Conservation (phyloP, 805 yeast genomes). For the Teunomyces tritomae region DNA sequence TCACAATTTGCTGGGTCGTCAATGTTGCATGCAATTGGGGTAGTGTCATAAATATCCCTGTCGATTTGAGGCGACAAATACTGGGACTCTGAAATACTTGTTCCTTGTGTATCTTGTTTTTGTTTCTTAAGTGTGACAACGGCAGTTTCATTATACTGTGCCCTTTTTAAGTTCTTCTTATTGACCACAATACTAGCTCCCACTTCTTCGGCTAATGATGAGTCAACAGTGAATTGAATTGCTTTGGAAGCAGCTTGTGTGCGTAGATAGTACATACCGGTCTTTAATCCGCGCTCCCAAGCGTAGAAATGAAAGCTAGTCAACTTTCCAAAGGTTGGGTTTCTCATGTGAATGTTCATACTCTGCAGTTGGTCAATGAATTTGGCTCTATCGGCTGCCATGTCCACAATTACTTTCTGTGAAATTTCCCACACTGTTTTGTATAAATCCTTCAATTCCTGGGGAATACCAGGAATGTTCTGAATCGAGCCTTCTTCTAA, state of each 20-base stretch:
- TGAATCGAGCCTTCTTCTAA: slow-evolving; percentile 85
- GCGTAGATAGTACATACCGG: slow-evolving; percentile 40
- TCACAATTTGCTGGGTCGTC: slow-evolving; percentile 20
- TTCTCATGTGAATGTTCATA: slow-evolving; percentile 38
- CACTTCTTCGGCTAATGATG: slow-evolving; percentile 19
- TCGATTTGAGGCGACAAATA: slow-evolving; percentile 9
- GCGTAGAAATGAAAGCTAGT: slow-evolving; percentile 45
- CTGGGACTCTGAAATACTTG: slow-evolving; percentile 7
- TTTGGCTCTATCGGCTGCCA: slow-evolving; percentile 79
- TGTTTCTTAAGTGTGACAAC: slow-evolving; percentile 5
- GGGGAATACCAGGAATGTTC: slow-evolving; percentile 68
- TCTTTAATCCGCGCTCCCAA: slow-evolving; percentile 38
- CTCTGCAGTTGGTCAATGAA: slow-evolving; percentile 58
- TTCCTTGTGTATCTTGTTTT: slow-evolving; percentile 5
- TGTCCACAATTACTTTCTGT: slow-evolving; percentile 78
- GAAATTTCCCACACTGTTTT: slow-evolving; percentile 97
- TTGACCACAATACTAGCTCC: neutral
- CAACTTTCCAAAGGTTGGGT: slow-evolving; percentile 37
- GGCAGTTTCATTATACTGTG: slow-evolving; percentile 16
- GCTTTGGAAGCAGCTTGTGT: slow-evolving; percentile 91
- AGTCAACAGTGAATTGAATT: slow-evolving; percentile 71
- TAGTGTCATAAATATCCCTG: slow-evolving; percentile 34
- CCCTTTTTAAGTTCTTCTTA: slow-evolving; percentile 17
- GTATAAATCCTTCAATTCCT: slow-evolving; percentile 70
- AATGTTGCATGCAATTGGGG: slow-evolving; percentile 32